Base-by-base conservation (phyloP, 345 rosid species). In the Rubroshorea leprosula region DNA sequence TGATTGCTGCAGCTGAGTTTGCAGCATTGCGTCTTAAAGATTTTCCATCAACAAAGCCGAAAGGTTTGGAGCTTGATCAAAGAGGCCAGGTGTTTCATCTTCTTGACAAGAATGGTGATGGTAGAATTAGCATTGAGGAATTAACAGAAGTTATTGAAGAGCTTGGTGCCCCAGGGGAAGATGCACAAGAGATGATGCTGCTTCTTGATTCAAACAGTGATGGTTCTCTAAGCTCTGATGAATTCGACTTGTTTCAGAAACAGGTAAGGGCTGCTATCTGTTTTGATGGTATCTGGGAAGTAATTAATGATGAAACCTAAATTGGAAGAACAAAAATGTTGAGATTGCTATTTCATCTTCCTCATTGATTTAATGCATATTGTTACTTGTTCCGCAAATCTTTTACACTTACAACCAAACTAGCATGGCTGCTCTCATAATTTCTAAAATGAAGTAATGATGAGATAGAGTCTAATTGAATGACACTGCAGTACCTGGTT, bases 91-190 rank as follows among this genome's bases (percentile, higher is more conserved):
- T 83, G 38, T 92, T 92, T 66, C 77, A 67, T 29, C 87, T 89
- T 47, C 69, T 92, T 5, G 98, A 89, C 78, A 86, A 84, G 80
- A 86, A 92, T 23, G 93, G 90, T 1, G 96, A 92, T 43, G 98
- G 96, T n/a, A 79, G 86, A 76, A 92, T 92, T 62, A 92, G 96
- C 73, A 84, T 89, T 31, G 95, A 89, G 67, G 98, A 92, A 53
- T 82, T 92, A 16, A 84, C 76, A 82, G 96, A 89, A 77, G 89
- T 92, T 60, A 92, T 89, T 93, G 96, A 92, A 72, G 96, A 92
- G 83, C 89, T 92, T 17, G 98, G 95, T 44, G 96, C 96, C 29
- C 86, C 96, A 5, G 95, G 83, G 31, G 90, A 92, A 68, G 96
- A 92, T 51, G 98, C 98, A 21, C 68, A 61, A 48, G 86, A 89